phyloP scores from a whole-genome alignment of 805 yeast genomes.

The Ogataea parapolymorpha region DNA sequence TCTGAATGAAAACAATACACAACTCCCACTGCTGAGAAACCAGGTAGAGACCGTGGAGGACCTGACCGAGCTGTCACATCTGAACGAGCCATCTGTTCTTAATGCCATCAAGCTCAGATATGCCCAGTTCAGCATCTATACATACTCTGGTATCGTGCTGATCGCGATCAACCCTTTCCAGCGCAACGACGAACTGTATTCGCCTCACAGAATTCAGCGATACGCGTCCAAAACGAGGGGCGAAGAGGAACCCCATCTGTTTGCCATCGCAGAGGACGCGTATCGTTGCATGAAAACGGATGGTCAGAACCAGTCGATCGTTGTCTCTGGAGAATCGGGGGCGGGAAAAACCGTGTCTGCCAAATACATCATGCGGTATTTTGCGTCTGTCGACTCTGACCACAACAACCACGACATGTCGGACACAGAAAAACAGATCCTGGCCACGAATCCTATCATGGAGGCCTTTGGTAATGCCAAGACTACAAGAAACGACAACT shows the following conservation, averaged over 20 bases:
- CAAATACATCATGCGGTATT: conserved; percentile 94
- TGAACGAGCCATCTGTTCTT: conserved; percentile 94
- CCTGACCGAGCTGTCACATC: conserved; percentile 83
- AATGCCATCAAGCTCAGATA: conserved; percentile 91
- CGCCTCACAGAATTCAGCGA: conserved; percentile 90
- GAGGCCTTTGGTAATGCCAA: conserved; percentile 99
- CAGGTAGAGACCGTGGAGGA: conserved; percentile 95
- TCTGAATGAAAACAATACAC: conserved; percentile 50
- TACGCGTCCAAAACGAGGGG: conserved; percentile 92
- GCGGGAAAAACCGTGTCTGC: conserved; percentile 99
- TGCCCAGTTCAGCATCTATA: conserved; percentile 85
- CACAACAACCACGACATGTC: conserved; percentile 62
- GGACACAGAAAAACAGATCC: conserved; percentile 86
- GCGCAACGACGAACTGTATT: conserved; percentile 83
- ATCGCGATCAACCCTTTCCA: conserved; percentile 97
- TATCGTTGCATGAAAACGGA: conserved; percentile 91
- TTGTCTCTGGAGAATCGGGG: conserved; percentile 96
- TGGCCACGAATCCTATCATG: conserved; percentile 96
- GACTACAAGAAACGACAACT: conserved; percentile 94
- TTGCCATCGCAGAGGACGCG: conserved; percentile 97
- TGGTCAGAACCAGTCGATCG: conserved; percentile 86
- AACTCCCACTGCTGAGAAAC: conserved; percentile 79
- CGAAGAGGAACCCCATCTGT: conserved; percentile 93
- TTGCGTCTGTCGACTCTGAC: conserved; percentile 82
- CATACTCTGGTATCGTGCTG: conserved; percentile 94